phyloP scores from a whole-genome alignment of 495 filamentous ascomycete species.

The Tuber aestivum region DNA sequence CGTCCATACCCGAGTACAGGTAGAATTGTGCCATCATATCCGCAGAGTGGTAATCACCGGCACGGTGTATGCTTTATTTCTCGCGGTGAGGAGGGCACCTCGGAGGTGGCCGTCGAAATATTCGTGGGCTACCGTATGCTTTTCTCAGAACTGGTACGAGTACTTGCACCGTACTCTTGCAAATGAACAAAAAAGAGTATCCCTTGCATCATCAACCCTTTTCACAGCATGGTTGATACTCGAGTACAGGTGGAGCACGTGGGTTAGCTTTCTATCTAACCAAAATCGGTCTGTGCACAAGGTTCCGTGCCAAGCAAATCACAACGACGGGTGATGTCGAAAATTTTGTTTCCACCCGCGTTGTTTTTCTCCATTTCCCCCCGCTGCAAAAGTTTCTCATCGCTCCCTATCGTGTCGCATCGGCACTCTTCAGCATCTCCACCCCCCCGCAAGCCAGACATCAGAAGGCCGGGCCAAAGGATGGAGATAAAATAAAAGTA shows the following conservation, averaged over 20 bases:
- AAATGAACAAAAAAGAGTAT: slow-evolving; percentile 28
- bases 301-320: not conserved
- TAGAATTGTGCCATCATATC: not conserved
- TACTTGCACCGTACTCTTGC: too few relatives aligned
- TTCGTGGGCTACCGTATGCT: not conserved
- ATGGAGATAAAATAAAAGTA: not conserved
- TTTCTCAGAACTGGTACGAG: not conserved
- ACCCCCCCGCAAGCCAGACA: not conserved
- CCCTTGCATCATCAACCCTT: slow-evolving; percentile 28
- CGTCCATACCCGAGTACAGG: too few relatives aligned
- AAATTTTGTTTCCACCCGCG: not conserved
- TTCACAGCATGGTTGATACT: slow-evolving; percentile 30
- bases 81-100: not conserved
- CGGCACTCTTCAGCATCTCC: not conserved
- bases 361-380: not conserved
- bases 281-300: slow-evolving; percentile 31
- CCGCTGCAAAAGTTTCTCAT: not conserved
- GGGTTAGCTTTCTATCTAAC: slow-evolving; percentile 10
- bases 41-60: not conserved
- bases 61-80: not conserved
- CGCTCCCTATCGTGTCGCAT: not conserved
- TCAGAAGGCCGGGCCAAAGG: not conserved
- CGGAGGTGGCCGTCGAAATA: not conserved
- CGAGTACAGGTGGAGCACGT: slow-evolving; percentile 34
- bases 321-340: not conserved